Conservation (phyloP, 139 green algal species). For the Chlamydomonas sp. region DNA sequence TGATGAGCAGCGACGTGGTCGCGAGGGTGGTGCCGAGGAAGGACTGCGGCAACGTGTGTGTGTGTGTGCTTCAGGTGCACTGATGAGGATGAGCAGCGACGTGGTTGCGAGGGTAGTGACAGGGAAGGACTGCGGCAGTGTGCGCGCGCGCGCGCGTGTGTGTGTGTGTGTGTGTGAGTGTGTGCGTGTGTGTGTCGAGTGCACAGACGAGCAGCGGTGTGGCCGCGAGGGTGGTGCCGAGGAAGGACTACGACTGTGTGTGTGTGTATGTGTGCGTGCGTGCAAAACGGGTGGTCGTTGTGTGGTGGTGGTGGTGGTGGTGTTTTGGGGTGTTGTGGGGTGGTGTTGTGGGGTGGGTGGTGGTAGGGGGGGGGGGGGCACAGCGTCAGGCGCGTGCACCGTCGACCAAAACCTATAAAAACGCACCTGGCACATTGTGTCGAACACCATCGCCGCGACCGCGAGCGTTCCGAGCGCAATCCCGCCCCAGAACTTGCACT, state of each 20-base stretch:
- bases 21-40: constrained; percentile 36
- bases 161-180: no score
- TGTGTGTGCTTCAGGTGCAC: neutral
- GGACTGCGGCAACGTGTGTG: neutral
- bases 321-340: no score
- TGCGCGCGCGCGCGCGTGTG: no score
- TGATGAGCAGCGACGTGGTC: constrained; percentile 52
- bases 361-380: no score
- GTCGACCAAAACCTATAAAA: no score
- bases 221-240: constrained; percentile 40
- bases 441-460: constrained; percentile 28
- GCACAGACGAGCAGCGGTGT: constrained; percentile 44
- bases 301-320: no score
- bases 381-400: neutral
- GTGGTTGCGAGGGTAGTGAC: constrained; percentile 44
- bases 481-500: constrained; percentile 56
- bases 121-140: neutral
- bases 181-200: neutral
- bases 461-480: constrained; percentile 34
- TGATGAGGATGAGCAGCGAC: constrained; percentile 53
- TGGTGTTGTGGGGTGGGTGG: no score
- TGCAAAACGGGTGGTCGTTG: no score
- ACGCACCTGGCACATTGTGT: constrained; percentile 22
- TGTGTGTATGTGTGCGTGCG: neutral
- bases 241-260: neutral